Evolutionary conservation across 2,329 filamentous ascomycete genomes (phyloP).

Genomic region (Aspergillus sergii): DNA sequence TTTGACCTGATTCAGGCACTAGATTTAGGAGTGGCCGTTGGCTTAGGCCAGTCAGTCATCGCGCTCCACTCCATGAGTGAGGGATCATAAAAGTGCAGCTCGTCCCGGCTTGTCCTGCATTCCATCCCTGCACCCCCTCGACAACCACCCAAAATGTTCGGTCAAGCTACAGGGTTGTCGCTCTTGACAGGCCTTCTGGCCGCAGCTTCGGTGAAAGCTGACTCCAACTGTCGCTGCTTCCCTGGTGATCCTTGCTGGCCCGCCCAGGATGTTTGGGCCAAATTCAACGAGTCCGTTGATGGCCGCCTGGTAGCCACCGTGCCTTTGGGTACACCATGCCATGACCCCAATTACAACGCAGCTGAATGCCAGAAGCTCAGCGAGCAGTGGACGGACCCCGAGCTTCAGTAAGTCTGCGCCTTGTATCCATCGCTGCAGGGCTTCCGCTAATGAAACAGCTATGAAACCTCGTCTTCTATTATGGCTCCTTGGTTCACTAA

Average conservation of each 20-base stretch:
- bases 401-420: conserved; percentile 45
- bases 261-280: conserved; percentile 46
- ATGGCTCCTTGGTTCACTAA: conserved; percentile 45
- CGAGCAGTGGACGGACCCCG: conserved; percentile 48
- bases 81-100: neutral
- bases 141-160: conserved; percentile 2
- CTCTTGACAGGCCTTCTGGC: conserved; percentile 9
- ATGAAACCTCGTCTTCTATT: conserved; percentile 55
- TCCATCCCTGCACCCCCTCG: neutral
- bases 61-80: neutral
- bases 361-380: conserved; percentile 46
- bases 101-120: neutral
- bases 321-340: conserved; percentile 58
- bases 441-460: conserved; percentile 46
- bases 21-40: neutral
- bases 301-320: conserved; percentile 56
- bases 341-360: conserved; percentile 52
- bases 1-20: neutral
- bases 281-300: conserved; percentile 55
- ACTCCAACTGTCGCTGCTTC: conserved; percentile 47
- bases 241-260: conserved; percentile 62
- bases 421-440: too few species aligned
- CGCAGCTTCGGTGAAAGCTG: neutral
- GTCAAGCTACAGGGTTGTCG: neutral
- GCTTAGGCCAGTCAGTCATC: too few species aligned